Percentiles rank a stretch among this genome's conserved stretches.
Evolutionary conservation across 73 alveolate genomes (phyloP).

Genomic region (Paramecium pentaurelia): DNA sequence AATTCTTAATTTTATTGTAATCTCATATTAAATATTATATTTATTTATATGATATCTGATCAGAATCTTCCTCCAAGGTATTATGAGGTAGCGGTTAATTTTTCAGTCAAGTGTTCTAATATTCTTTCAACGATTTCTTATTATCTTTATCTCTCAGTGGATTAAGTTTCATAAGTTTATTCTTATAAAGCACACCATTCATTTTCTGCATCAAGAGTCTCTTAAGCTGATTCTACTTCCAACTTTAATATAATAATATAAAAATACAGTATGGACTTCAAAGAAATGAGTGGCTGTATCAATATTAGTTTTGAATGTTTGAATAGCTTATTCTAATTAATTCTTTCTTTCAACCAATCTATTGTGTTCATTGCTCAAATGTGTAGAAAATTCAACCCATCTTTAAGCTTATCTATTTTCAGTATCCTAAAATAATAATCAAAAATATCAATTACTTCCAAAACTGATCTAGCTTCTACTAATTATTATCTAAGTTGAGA

Average conservation of each 20-base stretch:
- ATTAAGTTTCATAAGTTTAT: not conserved
- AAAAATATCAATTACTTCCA: not conserved
- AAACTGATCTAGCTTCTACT: slow-evolving; percentile 1
- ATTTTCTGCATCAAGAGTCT: slow-evolving; percentile 24
- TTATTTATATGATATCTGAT: slow-evolving; percentile 6
- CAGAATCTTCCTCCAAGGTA: slow-evolving; percentile 53
- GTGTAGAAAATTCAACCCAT: slow-evolving; percentile 45
- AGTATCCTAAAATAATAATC: not conserved
- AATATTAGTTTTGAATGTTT: slow-evolving; percentile 28
- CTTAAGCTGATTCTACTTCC: slow-evolving; percentile 35
- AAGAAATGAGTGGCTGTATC: slow-evolving; percentile 43
- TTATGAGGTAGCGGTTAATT: slow-evolving; percentile 52
- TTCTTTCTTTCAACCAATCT: slow-evolving; percentile 50
- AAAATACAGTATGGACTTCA: slow-evolving; percentile 39
- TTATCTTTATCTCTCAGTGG: slow-evolving; percentile 28
- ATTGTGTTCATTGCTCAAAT: slow-evolving; percentile 47
- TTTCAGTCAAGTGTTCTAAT: slow-evolving; percentile 29
- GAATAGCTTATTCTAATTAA: slow-evolving; percentile 29
- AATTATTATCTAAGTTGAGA: slow-evolving; percentile 19
- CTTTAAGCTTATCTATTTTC: slow-evolving; percentile 53
- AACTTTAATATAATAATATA: not conserved
- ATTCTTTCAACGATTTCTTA: slow-evolving; percentile 24
- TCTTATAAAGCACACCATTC: slow-evolving; percentile 42
- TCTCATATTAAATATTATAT: not conserved
- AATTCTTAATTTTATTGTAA: not conserved